phyloP scores from a whole-genome alignment of 306 rosid species.

The Lupinus albus region DNA sequence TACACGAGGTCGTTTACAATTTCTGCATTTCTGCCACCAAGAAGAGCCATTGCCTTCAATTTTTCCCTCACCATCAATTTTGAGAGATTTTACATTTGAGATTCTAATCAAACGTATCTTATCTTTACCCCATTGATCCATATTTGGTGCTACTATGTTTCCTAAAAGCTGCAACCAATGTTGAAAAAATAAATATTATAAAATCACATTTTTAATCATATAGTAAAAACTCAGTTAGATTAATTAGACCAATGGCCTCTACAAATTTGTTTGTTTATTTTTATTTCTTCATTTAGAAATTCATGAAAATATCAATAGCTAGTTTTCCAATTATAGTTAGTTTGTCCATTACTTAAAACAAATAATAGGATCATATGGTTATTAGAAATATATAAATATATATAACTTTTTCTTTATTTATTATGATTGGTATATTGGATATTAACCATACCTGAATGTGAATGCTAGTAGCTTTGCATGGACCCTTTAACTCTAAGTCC shows the following conservation, averaged over 20 bases:
- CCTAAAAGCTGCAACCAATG: slow-evolving; percentile 32
- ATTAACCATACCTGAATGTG: slow-evolving; percentile 30
- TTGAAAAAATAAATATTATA: too few species aligned
- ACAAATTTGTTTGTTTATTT: too few species aligned
- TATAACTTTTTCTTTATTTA: too few species aligned
- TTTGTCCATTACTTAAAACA: too few species aligned
- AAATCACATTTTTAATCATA: too few species aligned
- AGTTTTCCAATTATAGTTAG: too few species aligned
- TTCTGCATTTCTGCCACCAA: slow-evolving; percentile 41
- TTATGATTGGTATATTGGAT: too few species aligned
- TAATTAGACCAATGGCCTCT: too few species aligned
- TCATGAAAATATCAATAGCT: too few species aligned
- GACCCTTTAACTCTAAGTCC: neutral
- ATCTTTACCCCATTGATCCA: neutral
- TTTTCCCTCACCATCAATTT: slow-evolving; percentile 17
- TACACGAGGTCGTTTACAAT: neutral
- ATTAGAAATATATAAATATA: too few species aligned
- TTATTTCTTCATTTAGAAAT: too few species aligned
- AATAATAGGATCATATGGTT: neutral
- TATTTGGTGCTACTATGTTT: slow-evolving; percentile 17
- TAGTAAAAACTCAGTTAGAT: too few species aligned
- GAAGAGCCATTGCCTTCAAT: slow-evolving; percentile 18
- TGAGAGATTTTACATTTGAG: slow-evolving; percentile 19
- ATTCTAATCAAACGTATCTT: neutral
- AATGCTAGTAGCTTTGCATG: slow-evolving; percentile 23